Conservation (phyloP, 768 basidiomycete species). For the Piloderma croceum region DNA sequence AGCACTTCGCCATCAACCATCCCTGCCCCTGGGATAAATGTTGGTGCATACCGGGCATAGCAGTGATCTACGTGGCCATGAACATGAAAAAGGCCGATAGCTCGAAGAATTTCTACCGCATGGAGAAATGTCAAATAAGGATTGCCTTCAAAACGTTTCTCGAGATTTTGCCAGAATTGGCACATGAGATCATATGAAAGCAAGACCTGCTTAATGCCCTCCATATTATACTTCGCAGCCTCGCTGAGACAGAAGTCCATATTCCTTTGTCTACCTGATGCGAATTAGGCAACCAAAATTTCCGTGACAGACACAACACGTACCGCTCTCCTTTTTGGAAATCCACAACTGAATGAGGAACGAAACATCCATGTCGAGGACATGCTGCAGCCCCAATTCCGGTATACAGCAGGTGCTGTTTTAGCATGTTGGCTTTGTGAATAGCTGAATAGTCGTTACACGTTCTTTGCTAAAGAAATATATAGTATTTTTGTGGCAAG, state of each 20-base stretch:
- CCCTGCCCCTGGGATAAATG: slow-evolving; percentile 13
- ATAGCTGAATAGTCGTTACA: too few relatives aligned
- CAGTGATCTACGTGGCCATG: slow-evolving; percentile 5
- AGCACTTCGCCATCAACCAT: slow-evolving; percentile 19
- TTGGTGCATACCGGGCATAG: slow-evolving; percentile 1
- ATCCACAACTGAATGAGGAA: background rate
- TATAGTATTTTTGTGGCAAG: too few relatives aligned
- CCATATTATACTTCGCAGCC: slow-evolving; percentile 3
- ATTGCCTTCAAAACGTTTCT: background rate
- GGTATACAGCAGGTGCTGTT: too few relatives aligned
- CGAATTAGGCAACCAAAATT: background rate
- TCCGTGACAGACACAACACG: background rate
- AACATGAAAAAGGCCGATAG: slow-evolving; percentile 7
- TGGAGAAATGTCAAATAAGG: background rate
- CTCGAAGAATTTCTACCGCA: background rate
- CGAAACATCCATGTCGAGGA: background rate
- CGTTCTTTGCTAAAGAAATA: too few relatives aligned
- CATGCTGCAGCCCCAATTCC: background rate
- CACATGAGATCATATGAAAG: background rate
- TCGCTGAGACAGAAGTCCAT: slow-evolving; percentile 20
- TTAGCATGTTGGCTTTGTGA: too few relatives aligned
- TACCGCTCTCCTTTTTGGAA: background rate
- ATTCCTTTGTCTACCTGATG: slow-evolving; percentile 14
- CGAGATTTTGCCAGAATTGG: background rate
- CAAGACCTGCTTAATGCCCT: background rate